phyloP scores from a whole-genome alignment of 306 rosid species.

The Prunus mira region DNA sequence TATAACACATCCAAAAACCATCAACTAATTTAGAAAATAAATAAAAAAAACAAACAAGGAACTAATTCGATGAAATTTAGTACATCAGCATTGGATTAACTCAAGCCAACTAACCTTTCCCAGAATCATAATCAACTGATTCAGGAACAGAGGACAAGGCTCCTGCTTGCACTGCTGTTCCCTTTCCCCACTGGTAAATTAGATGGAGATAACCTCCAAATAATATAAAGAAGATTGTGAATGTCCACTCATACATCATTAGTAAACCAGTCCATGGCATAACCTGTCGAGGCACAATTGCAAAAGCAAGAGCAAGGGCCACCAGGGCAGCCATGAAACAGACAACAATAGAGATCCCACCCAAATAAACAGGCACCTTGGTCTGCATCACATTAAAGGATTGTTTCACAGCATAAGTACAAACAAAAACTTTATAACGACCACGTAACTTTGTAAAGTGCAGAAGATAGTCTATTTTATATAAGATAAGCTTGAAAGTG shows the following conservation, averaged over 20 bases:
- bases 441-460: background rate
- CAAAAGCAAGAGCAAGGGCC: conserved; percentile 60
- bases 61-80: background rate
- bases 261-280: conserved; percentile 97
- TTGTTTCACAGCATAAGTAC: conserved; percentile 29
- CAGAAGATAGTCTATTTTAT: background rate
- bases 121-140: conserved; percentile 66
- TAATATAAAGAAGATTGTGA: conserved; percentile 64
- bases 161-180: conserved; percentile 45
- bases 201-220: conserved; percentile 81
- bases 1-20: conserved; percentile 28
- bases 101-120: conserved; percentile 55
- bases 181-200: conserved; percentile 73
- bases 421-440: conserved; percentile 6
- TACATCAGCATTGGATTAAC: background rate
- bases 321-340: conserved; percentile 64
- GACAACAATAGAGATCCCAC: conserved; percentile 59
- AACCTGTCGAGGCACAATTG: conserved; percentile 87
- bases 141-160: conserved; percentile 49
- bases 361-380: conserved; percentile 81
- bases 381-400: conserved; percentile 44
- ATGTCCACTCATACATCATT: conserved; percentile 96
- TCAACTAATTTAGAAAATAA: background rate
- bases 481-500: background rate
- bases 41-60: background rate